Evolutionary conservation across 805 yeast species (phyloP).

Genomic region (Candida mattraensis): DNA sequence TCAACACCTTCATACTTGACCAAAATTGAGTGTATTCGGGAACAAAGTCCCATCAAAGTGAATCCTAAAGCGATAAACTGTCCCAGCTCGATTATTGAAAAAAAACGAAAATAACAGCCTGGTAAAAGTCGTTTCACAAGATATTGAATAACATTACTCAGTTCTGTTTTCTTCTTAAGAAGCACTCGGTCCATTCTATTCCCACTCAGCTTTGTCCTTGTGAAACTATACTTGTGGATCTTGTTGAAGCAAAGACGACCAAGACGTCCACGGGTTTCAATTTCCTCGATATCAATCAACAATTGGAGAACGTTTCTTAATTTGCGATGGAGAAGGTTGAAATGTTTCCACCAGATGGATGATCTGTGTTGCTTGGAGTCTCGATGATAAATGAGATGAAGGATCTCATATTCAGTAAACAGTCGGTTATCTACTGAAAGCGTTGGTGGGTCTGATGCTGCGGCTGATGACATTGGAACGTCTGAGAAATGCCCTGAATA

Average conservation of each 20-base stretch:
- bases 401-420: conserved; percentile 51
- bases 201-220: conserved; percentile 11
- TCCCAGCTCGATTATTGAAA: conserved; percentile 68
- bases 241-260: conserved; percentile 14
- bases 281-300: conserved; percentile 27
- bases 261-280: conserved; percentile 8
- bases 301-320: conserved; percentile 41
- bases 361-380: conserved; percentile 75
- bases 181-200: conserved; percentile 6
- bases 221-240: conserved; percentile 6
- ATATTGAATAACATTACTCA: conserved; percentile 24
- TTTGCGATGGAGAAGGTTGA: conserved; percentile 62
- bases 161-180: conserved; percentile 7
- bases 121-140: conserved; percentile 40
- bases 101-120: conserved; percentile 58
- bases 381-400: conserved; percentile 67
- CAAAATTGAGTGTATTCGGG: conserved; percentile 40
- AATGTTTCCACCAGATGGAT: conserved; percentile 74
- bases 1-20: conserved; percentile 23
- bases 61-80: conserved; percentile 78
- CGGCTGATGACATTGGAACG: background rate
- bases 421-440: conserved; percentile 13
- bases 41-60: conserved; percentile 56
- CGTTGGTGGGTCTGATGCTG: background rate
- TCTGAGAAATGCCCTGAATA: too few relatives aligned